Base-by-base conservation (phyloP, 768 basidiomycete genomes). In the Gautieria morchelliformis region DNA sequence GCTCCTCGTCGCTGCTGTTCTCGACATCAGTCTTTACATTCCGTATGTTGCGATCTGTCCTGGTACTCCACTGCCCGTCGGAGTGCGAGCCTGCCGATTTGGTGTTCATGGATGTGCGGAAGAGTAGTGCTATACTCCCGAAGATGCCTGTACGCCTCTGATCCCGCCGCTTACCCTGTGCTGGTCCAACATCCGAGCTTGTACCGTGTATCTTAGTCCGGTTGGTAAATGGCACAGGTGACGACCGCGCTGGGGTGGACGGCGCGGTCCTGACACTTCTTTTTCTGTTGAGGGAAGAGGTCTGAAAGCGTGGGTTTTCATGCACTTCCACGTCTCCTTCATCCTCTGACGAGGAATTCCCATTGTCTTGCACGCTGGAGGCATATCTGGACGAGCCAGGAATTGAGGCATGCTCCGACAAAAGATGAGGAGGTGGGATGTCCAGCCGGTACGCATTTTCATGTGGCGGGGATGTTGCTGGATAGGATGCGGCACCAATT, bases 281-380 rank as follows among this genome's bases (percentile, higher is more conserved):
- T 14, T 59, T 57, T 17, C 65, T 64, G 50, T 65, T 47, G 44
- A 49, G 50, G 49, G 37, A 37, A 24, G 24, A 44, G 27, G 35
- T 37, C 59, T 61, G 65, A 58, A 79, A 83, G 24, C 77, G 73
- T 14, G 78, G 75, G 61, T 84, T 84, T 62, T 83, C 83, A n/a
- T 78, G 74, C 5, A 82, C 71, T 42, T 69, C 66, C 12, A 60
- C 40, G 11, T 78, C 60, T n/a, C 70, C 66, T 35, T 65, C 65
- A 9, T 64, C n/a, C 22, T 50, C 56, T 6, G 56, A 57, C 20
- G 56, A 57, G 14, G 56, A 56, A 22, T 37, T 61, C 8, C 65
- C 63, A 14, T 68, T 61, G 17, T 64, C 66, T 14, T 72, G 72
- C 6, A 9, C 35, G 4, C 35, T 14, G 14, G 35, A 14, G 9